Evolutionary conservation across 371 early-diverging fungal species (phyloP), one percentile per base, ranked within the genome.

Genomic region (Smittium culicis): DNA sequence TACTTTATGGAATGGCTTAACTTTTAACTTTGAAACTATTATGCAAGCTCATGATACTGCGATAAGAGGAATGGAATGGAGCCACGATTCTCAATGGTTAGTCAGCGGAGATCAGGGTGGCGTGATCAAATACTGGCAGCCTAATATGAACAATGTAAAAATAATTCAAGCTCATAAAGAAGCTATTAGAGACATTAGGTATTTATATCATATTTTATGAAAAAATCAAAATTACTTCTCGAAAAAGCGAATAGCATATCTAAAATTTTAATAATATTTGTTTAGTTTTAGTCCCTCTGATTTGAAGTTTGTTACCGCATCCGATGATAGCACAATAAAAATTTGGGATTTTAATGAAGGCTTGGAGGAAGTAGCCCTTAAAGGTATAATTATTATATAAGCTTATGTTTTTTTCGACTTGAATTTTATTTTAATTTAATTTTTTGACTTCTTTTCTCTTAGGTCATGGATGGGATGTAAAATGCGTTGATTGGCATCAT

Each of bases 381-480:
- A 14, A 62, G 62, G 62, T 62, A 62, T 34, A 8, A 16, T 20
- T 62, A 62, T 16, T 20, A 57, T n/a, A 8, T n/a, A 20, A 20
- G 3, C 5, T 11, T 45, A 11, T 45, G 3, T 16, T 27, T 27
- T n/a, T 25, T 11, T 57, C 57, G 3, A 16, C 27, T 57, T 25
- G 27, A 57, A 57, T n/a, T 25, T 8, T n/a, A 27, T 57, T 57
- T 57, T 27, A 3, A 20, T 16, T 57, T 25, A n/a, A n/a, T 45
- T 45, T 45, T 8, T 45, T 45, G 8, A 14, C 20, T 8, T 45
- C 45, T 45, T 45, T 45, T 45, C 63, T 96, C 61, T 85, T 85
- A 54, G 99, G 99, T 0, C 99, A 99, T 78, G 98, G 96, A 61
- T 98, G 99, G 98, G 99, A 99, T 80, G 99, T 99, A 17, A 91